These are phyloP conservation scores for Colletotrichum tanaceti DNA, from an alignment of 2,329 filamentous ascomycete species.

Conservation along the genomic window DNA sequence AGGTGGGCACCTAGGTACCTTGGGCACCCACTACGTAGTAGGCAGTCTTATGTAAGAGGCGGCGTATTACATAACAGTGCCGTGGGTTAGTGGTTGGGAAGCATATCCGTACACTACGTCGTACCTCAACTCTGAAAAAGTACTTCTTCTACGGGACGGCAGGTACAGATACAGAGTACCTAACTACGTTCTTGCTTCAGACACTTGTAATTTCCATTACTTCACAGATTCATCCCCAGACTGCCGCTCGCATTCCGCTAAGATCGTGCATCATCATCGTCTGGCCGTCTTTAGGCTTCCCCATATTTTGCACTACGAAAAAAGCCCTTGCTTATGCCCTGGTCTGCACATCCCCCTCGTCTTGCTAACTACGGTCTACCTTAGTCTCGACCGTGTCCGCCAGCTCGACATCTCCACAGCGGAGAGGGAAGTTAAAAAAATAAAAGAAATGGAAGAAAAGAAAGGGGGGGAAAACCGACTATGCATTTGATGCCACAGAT, in stretches of 20 bases:
- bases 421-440: background rate
- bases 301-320: conserved; percentile 38
- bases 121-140: background rate
- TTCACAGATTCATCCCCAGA: conserved; percentile 30
- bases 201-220: background rate
- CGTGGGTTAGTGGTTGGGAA: no score
- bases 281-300: conserved; percentile 31
- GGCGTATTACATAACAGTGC: no score
- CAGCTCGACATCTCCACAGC: conserved; percentile 28
- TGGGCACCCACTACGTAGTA: no score
- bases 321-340: conserved; percentile 35
- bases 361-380: conserved; percentile 10
- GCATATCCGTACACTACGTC: no score
- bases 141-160: background rate
- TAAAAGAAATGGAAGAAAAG: conserved; percentile 8
- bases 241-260: conserved; percentile 10
- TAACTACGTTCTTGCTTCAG: no score
- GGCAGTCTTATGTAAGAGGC: no score
- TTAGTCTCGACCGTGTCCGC: conserved; percentile 20
- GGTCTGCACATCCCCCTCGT: conserved; percentile 21
- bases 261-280: conserved; percentile 34
- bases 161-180: no score
- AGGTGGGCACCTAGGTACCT: no score
- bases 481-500: background rate
- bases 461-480: background rate